Conservation (phyloP, 2,329 filamentous ascomycete species). For the Sodiomyces alkalinus region DNA sequence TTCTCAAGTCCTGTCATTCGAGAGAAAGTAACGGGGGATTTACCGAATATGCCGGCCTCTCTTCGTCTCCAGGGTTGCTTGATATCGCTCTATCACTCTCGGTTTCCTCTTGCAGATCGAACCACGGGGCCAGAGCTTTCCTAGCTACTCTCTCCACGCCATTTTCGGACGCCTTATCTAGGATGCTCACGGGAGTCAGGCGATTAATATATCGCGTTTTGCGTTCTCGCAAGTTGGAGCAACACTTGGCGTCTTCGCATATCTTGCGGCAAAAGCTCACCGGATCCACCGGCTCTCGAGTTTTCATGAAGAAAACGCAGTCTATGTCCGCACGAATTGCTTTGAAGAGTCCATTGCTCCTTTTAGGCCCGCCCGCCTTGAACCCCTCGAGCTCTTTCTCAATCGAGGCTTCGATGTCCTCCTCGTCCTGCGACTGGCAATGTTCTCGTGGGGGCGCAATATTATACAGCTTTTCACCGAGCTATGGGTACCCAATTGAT, state of each 20-base stretch:
- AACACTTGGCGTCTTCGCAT: slow-evolving; percentile 35
- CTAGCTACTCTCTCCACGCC: slow-evolving; percentile 51
- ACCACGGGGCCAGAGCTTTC: slow-evolving; percentile 47
- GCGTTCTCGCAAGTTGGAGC: slow-evolving; percentile 23
- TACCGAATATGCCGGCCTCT: slow-evolving; percentile 23
- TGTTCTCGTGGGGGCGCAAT: slow-evolving; percentile 26
- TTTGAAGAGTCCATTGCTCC: slow-evolving; percentile 29
- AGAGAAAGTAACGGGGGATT: too few relatives aligned
- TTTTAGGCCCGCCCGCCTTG: slow-evolving; percentile 26
- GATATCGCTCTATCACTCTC: too few relatives aligned
- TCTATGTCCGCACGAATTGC: slow-evolving; percentile 41
- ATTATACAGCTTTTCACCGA: slow-evolving; percentile 42
- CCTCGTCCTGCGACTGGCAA: slow-evolving; percentile 18
- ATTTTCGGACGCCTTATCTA: slow-evolving; percentile 51
- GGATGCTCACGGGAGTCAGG: slow-evolving; percentile 34
- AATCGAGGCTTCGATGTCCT: slow-evolving; percentile 63
- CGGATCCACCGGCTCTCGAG: slow-evolving; percentile 37
- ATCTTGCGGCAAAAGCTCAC: slow-evolving; percentile 37
- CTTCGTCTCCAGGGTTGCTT: slow-evolving; percentile 2
- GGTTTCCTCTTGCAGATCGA: slow-evolving; percentile 36
- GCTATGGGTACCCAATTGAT: neutral
- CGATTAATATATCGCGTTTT: slow-evolving; percentile 44
- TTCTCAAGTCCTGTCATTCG: too few relatives aligned
- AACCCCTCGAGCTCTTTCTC: slow-evolving; percentile 54
- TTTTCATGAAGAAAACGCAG: slow-evolving; percentile 49